Conservation (phyloP, 257 asterid species). For the Nicotiana attenuata region DNA sequence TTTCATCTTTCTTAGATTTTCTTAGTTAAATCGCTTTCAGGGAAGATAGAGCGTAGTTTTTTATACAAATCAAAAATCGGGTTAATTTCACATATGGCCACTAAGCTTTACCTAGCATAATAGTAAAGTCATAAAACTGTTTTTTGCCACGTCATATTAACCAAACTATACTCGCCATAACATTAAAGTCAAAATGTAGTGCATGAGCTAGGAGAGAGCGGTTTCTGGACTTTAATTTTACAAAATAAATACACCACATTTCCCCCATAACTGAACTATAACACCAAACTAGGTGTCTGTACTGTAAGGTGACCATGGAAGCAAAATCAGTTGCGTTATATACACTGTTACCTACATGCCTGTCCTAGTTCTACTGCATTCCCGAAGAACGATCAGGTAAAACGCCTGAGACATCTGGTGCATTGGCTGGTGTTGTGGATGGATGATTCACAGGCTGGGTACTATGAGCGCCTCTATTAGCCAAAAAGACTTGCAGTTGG, state of each 20-base stretch:
- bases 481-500: slow-evolving; percentile 24
- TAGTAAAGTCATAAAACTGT: neutral
- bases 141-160: neutral
- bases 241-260: neutral
- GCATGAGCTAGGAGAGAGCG: neutral
- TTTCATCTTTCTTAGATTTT: too few relatives aligned
- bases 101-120: neutral
- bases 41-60: too few relatives aligned
- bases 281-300: neutral
- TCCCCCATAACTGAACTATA: too few relatives aligned
- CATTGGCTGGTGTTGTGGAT: slow-evolving; percentile 13
- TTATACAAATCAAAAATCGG: neutral
- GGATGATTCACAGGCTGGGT: slow-evolving; percentile 9
- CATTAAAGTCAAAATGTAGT: neutral
- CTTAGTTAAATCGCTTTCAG: too few relatives aligned
- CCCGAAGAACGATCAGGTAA: slow-evolving; percentile 26
- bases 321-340: neutral
- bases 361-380: slow-evolving; percentile 19
- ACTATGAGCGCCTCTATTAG: slow-evolving; percentile 21
- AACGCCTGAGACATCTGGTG: slow-evolving; percentile 23
- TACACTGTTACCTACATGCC: neutral
- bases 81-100: neutral
- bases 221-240: neutral
- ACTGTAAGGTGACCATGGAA: neutral
- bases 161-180: neutral